A percentile compares a stretch with the other conserved stretches of the same genome.
Conservation (phyloP, 805 yeast species). For the Suhomyces prunicola region DNA sequence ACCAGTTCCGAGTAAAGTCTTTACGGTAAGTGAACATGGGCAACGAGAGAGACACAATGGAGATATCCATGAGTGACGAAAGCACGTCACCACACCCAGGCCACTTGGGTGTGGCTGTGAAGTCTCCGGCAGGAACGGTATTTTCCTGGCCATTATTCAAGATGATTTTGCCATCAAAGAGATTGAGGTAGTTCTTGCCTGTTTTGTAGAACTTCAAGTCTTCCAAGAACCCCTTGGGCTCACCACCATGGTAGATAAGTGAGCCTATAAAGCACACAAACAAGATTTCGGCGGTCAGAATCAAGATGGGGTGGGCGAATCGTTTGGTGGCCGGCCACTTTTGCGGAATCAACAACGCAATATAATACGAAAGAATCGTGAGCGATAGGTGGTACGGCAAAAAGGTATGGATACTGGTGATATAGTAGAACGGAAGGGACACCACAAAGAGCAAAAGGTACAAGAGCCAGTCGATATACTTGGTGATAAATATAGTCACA, state of each 20-base stretch:
- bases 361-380: slow-evolving; percentile 54
- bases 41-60: slow-evolving; percentile 70
- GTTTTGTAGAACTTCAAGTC: slow-evolving; percentile 60
- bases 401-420: slow-evolving; percentile 45
- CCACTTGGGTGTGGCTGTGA: slow-evolving; percentile 40
- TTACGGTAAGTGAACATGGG: slow-evolving; percentile 74
- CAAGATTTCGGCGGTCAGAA: slow-evolving; percentile 62
- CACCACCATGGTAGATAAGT: slow-evolving; percentile 41
- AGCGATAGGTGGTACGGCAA: slow-evolving; percentile 62
- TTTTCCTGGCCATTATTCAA: slow-evolving; percentile 25
- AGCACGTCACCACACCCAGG: slow-evolving; percentile 85
- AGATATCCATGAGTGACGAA: slow-evolving; percentile 67
- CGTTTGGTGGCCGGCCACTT: slow-evolving; percentile 44
- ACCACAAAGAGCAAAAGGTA: slow-evolving; percentile 46
- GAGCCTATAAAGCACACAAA: slow-evolving; percentile 61
- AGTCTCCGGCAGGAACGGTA: slow-evolving; percentile 13
- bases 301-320: slow-evolving; percentile 68
- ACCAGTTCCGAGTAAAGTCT: slow-evolving; percentile 59
- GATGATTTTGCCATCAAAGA: slow-evolving; percentile 45
- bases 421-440: slow-evolving; percentile 61
- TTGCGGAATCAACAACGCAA: slow-evolving; percentile 45
- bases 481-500: slow-evolving; percentile 34
- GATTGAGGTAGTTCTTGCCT: slow-evolving; percentile 59
- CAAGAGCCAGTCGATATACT: slow-evolving; percentile 54
- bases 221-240: slow-evolving; percentile 48